Conservation (phyloP, 2,329 filamentous ascomycete genomes). For the Ophiosphaerella herpotricha region DNA sequence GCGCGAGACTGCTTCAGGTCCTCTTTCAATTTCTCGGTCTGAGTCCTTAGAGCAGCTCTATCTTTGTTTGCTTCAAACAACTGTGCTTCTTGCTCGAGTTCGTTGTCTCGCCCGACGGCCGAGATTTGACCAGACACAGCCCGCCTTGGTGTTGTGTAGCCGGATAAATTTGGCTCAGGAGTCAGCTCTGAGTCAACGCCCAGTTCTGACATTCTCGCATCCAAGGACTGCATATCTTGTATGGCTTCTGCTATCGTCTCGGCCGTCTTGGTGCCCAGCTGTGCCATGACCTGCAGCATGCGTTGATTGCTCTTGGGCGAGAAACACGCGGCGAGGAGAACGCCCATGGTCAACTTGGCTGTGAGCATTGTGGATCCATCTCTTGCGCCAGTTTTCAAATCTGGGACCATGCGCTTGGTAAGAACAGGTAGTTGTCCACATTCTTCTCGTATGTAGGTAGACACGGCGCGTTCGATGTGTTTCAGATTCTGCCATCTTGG, state of each 20-base stretch:
- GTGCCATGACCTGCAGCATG: conserved; percentile 50
- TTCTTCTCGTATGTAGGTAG: conserved; percentile 55
- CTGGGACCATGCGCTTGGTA: conserved; percentile 48
- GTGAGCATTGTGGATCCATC: conserved; percentile 49
- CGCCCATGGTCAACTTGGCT: conserved; percentile 53
- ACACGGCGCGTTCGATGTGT: conserved; percentile 54
- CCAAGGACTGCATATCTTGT: conserved; percentile 45
- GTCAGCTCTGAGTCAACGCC: conserved; percentile 44
- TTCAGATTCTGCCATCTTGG: conserved; percentile 59
- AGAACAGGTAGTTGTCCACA: conserved; percentile 47
- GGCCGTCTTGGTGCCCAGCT: conserved; percentile 43
- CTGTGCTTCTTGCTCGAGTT: conserved; percentile 56
- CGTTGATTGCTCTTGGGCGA: conserved; percentile 54
- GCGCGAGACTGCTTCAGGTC: conserved; percentile 50
- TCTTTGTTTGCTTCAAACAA: conserved; percentile 55
- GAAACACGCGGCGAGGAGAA: conserved; percentile 54
- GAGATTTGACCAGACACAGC: conserved; percentile 33
- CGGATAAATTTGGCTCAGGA: conserved; percentile 37
- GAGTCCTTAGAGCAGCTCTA: conserved; percentile 49
- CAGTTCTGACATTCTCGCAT: conserved; percentile 41
- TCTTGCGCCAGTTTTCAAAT: conserved; percentile 55
- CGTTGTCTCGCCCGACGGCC: conserved; percentile 46
- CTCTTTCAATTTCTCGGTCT: conserved; percentile 46
- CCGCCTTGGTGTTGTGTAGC: conserved; percentile 40
- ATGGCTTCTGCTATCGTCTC: conserved; percentile 48